Evolutionary conservation across 1,139 yeast species (phyloP), one percentile per base, ranked within the genome.

Genomic region (Yamadazyma triangularis): DNA sequence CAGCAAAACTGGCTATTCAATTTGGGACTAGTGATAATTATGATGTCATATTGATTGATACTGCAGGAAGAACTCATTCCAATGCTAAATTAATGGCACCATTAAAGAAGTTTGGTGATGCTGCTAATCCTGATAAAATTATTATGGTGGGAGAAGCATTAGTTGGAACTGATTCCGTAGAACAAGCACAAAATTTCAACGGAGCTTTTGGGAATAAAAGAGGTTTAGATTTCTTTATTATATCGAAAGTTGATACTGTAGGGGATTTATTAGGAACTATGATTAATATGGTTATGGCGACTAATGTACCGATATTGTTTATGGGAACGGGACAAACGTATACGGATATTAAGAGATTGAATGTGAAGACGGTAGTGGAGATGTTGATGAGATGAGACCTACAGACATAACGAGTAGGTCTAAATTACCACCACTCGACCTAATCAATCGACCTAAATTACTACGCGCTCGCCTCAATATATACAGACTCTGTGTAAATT

Each of bases 101-200:
- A 8, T 65, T 91, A 44, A 94, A 89, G 48, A 87, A 91, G 38
- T 93, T 91, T 60, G 97, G 96, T 18, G 89, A 85, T 48, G 89
- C 94, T 30, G 97, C 97, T 3, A 75, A 86, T 36, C 98, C 98
- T 1, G 93, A 91, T 58, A 89, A 86, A 59, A 89, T 91, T 50
- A 88, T 91, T 49, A 91, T 91, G 97, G 98, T 91, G 13, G 98
- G 97, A 26, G 98, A 91, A 56, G 98, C 98, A 0, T 68, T 91
- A 28, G 98, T 89, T 2, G 98, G 98, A 13, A 89, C 97, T 0
- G 98, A 91, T 53, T 87, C 96, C 1, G 96, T 91, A 4, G 87
- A 85, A 53, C 98, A 91, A 55, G 98, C 98, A 0, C 76, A 76
- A 34, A 89, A 91, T 53, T 91, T 91, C 60, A 89, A 91, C 53